Conservation (phyloP, 306 rosid species). For the Carpinus viminea region DNA sequence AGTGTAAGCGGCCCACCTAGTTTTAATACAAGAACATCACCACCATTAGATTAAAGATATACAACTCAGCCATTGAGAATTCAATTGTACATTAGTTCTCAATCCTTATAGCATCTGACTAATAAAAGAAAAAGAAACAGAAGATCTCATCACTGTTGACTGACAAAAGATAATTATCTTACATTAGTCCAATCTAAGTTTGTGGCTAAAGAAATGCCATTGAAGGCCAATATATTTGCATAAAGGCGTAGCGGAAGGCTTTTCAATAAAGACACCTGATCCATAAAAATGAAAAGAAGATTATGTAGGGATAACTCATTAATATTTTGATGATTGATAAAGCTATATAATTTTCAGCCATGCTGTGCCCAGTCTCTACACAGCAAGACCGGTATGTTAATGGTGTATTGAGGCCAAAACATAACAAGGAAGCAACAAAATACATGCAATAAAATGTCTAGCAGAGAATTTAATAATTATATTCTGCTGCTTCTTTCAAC, state of each 20-base stretch:
- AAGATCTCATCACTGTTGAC: not conserved
- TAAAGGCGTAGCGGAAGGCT: slow-evolving; percentile 51
- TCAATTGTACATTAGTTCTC: not conserved
- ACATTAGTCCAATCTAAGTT: slow-evolving; percentile 61
- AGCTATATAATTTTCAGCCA: not conserved
- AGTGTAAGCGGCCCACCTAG: slow-evolving; percentile 61
- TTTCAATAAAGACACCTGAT: slow-evolving; percentile 50
- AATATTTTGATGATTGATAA: not conserved
- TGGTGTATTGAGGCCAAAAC: not conserved
- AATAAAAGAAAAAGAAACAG: not conserved
- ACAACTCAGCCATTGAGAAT: not conserved
- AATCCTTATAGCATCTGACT: not conserved
- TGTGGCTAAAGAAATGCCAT: slow-evolving; percentile 38
- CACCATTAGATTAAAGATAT: not conserved
- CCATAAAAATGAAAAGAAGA: not conserved
- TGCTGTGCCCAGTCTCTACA: not conserved
- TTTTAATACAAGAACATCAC: slow-evolving; percentile 7
- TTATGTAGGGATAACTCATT: not conserved
- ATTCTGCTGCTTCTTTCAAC: not conserved
- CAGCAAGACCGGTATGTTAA: not conserved
- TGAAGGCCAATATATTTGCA: slow-evolving; percentile 48
- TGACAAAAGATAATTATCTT: slow-evolving; percentile 18
- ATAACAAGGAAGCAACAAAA: not conserved
- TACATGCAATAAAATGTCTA: not conserved
- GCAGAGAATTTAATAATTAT: not conserved